Conservation (phyloP, 1,284 basidiomycete genomes). For the Spongispora temasekensis region DNA sequence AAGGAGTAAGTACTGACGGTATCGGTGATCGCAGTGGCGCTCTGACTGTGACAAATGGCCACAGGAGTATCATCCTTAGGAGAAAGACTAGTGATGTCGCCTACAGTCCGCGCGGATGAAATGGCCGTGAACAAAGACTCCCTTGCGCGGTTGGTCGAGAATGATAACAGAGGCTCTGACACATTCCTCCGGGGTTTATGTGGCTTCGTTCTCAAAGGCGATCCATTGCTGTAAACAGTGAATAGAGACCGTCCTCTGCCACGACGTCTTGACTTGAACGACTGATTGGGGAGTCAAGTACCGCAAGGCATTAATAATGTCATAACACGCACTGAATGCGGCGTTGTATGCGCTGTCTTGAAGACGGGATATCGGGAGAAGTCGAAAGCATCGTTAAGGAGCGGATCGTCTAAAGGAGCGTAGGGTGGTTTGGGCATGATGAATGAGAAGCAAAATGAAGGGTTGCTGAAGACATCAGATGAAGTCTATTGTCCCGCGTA, state of each 20-base stretch:
- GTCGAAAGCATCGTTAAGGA: conserved; percentile 26
- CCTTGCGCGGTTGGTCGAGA: conserved; percentile 15
- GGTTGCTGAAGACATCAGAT: no score
- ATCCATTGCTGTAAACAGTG: not conserved
- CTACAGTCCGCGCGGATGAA: conserved; percentile 13
- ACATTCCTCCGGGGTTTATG: conserved; percentile 19
- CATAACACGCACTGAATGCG: conserved; percentile 9
- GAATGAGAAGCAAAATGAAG: not conserved
- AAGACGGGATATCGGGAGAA: conserved; percentile 20
- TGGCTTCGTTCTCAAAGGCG: not conserved
- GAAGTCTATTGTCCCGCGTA: no score
- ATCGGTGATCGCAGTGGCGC: not conserved
- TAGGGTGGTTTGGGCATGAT: conserved; percentile 11
- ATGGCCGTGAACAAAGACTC: conserved; percentile 21
- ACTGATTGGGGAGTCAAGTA: not conserved
- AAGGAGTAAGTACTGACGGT: not conserved
- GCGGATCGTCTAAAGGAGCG: conserved; percentile 24
- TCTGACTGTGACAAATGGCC: conserved; percentile 1
- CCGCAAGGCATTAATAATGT: not conserved
- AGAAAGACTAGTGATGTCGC: conserved; percentile 12
- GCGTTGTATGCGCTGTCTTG: conserved; percentile 1
- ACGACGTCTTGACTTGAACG: not conserved
- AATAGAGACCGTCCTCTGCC: conserved; percentile 8
- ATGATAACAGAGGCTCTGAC: conserved; percentile 25
- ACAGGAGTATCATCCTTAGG: not conserved